Evolutionary conservation across 805 yeast genomes (phyloP).

Genomic region (Candida quercuum): DNA sequence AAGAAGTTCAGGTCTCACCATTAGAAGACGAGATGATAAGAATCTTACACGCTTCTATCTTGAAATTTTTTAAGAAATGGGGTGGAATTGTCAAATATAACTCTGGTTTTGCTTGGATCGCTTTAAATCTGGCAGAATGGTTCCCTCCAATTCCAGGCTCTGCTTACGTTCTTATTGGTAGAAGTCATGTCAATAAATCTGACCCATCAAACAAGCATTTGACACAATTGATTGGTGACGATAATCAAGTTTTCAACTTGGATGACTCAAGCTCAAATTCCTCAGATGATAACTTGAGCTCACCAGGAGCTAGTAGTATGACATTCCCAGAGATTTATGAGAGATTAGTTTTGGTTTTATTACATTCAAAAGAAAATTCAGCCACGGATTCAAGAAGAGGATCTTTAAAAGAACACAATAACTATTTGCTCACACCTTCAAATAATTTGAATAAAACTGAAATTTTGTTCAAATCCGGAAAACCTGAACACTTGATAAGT

Average conservation of each 20-base stretch:
- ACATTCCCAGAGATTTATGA: slow-evolving; percentile 68
- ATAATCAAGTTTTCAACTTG: slow-evolving; percentile 12
- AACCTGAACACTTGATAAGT: slow-evolving; percentile 60
- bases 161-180: slow-evolving; percentile 21
- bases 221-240: slow-evolving; percentile 12
- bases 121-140: slow-evolving; percentile 87
- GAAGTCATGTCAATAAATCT: slow-evolving; percentile 15
- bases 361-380: slow-evolving; percentile 39
- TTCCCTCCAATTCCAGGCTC: slow-evolving; percentile 44
- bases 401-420: slow-evolving; percentile 1
- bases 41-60: slow-evolving; percentile 53
- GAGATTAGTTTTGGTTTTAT: slow-evolving; percentile 64
- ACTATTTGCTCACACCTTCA: neutral
- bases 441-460: slow-evolving; percentile 19
- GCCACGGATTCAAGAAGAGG: slow-evolving; percentile 9
- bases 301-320: slow-evolving; percentile 29
- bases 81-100: slow-evolving; percentile 73
- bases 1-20: slow-evolving; percentile 18
- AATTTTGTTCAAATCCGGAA: slow-evolving; percentile 47
- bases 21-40: slow-evolving; percentile 50
- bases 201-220: slow-evolving; percentile 17
- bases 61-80: slow-evolving; percentile 70
- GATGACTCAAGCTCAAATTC: slow-evolving; percentile 21
- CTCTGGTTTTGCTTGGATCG: slow-evolving; percentile 82
- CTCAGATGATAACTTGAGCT: slow-evolving; percentile 6